Evolutionary conservation across 805 yeast species (phyloP).

Genomic region (Kurtzmaniella cleridarum): DNA sequence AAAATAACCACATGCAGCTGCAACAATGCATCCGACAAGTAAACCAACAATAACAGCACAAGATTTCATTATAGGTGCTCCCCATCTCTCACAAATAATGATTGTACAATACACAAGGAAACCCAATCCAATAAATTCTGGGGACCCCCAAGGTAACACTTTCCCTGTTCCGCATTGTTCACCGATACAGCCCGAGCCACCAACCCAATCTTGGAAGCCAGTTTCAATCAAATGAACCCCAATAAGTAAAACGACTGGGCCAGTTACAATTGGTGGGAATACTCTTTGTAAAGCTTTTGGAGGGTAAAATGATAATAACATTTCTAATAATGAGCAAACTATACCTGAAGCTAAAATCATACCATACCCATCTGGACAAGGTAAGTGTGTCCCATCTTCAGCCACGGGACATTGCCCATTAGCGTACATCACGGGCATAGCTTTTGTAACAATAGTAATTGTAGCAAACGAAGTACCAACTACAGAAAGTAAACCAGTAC

Average conservation of each 20-base stretch:
- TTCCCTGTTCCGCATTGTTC: constrained; percentile 38
- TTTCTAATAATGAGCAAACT: constrained; percentile 70
- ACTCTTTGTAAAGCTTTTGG: constrained; percentile 61
- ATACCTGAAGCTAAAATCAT: constrained; percentile 78
- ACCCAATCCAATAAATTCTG: constrained; percentile 81
- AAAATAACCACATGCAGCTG: constrained; percentile 86
- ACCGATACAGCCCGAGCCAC: constrained; percentile 68
- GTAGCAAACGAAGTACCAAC: constrained; percentile 92
- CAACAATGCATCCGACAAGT: constrained; percentile 84
- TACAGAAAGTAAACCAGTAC: constrained; percentile 85
- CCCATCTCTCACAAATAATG: constrained; percentile 76
- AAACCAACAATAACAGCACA: constrained; percentile 88
- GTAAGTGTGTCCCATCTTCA: constrained; percentile 57
- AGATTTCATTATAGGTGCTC: constrained; percentile 91
- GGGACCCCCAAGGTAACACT: constrained; percentile 74
- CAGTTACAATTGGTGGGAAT: constrained; percentile 89
- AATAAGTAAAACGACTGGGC: constrained; percentile 84
- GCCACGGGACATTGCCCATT: constrained; percentile 62
- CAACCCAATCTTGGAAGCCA: constrained; percentile 83
- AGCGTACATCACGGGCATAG: constrained; percentile 75
- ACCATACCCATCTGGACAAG: constrained; percentile 92
- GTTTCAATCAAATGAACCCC: constrained; percentile 65
- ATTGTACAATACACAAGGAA: constrained; percentile 74
- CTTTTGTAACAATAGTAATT: constrained; percentile 63
- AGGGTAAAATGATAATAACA: constrained; percentile 72